Base-by-base conservation (phyloP, 192 early-diverging fungal species). In the Phlyctochytrium bullatum region DNA sequence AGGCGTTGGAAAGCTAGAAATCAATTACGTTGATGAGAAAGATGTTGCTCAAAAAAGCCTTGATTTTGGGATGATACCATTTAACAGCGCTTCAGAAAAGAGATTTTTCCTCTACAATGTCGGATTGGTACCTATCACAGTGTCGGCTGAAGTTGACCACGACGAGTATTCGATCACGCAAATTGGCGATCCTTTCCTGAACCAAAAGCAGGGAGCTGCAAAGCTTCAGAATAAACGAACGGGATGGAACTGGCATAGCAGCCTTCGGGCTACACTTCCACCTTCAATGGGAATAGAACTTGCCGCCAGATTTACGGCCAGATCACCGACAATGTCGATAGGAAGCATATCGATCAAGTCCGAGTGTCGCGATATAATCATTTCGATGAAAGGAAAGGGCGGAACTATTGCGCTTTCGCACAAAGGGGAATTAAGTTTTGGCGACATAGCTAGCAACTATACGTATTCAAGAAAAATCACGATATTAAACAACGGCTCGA, bases 1-100 rank as follows among this genome's bases (percentile, higher is more conserved):
- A 28, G 80, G 83, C 3, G 67, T 87, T 33, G 86, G 86, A 12
- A 76, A 79, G 50, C 67, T 88, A 25, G 83, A 86, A 61, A 67
- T 87, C 27, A 71, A 66, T 2, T 88, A 78, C 61, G 34, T 72
- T 0, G 78, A 87, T 17, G 77, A 79, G 24, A 74, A 76, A 34
- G 85, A 88, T 59, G 33, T 60, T 30, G 52, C 67, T 6, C 23
- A 58, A 6, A 73, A 78, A 28, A 72, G 79, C 33, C 71, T 88
- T 16, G 85, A 88, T 53, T 88, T 88, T 75, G 78, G 82, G 32
- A 87, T 87, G 84, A 80, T 86, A 31, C 86, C 86, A 0, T 81
- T 83, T 73, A 78, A 87, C 64, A 77, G 73, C 34, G 50, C 83
- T 17, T 73, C 75, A 23, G 83, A 87, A 58, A 88, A 85, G 59